Evolutionary conservation across 169 alveolate species (phyloP), one percentile per base, ranked within the genome.

Genomic region (Miamiensis avidus): DNA sequence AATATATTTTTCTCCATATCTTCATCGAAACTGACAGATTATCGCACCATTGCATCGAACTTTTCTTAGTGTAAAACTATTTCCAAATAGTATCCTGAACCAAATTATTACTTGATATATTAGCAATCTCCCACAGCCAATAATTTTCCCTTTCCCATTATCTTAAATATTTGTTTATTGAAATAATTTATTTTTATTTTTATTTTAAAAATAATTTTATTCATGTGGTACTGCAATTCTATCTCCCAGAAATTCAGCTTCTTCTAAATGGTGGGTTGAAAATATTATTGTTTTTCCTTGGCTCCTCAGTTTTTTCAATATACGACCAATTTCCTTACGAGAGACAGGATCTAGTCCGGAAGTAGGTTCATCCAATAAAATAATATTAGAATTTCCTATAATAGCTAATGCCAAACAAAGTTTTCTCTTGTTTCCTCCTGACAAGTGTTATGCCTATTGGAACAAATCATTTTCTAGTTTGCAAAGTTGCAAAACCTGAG

Each of bases 351-450:
- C 99, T 95, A 97, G 91, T 65, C 98, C 99, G 74, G 97, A 92
- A 15, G 98, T 93, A 64, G 99, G 99, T 78, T 97, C 98, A 93
- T 97, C 98, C 31, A 97, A 89, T 64, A 97, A 83, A n/a, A 97
- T 91, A 28, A 97, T 86, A 65, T 84, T 88, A 0, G 98, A 91
- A 72, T 95, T 92, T 4, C 97, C 98, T n/a, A 96, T 93, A 77
- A 97, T 84, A 20, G 98, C 97, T 32, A 96, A 83, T 0, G 97
- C 97, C 26, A 94, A 88, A 69, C 95, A 93, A 28, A 96, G 94
- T 86, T 96, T 96, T 83, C 98, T 89, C 89, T 96, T 94, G 83
- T 94, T 91, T 0, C 98, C 98, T 25, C 98, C 98, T 69, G 97
- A 94, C 69, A 96, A 83, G 11, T 82, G 84, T 77, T 86, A 89